Evolutionary conservation across 2,329 filamentous ascomycete species (phyloP), one percentile per base, ranked within the genome.

Genomic region (Arthrobotrys entomopaga): DNA sequence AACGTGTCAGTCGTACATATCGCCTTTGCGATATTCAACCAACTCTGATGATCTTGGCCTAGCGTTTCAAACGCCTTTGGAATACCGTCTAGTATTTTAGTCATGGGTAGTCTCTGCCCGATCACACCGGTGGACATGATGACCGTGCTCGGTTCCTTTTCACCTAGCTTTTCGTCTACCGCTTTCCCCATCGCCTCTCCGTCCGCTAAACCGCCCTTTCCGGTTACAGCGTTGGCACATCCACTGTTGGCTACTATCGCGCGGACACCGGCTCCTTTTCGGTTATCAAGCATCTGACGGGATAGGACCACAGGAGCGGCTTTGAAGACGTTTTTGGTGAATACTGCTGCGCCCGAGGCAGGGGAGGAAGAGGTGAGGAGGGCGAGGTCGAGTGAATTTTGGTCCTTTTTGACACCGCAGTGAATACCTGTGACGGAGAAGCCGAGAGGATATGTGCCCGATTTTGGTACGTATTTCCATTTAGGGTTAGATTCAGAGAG

Each of bases 91-190:
- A 94, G 83, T 80, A 99, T 99, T 82, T 96, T 97, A 77, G 91
- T 85, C 79, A 98, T 96, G 8, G 95, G 95, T 22, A 99, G 86
- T 76, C 91, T 89, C 82, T 98, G 94, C 7, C 95, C 95, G 80
- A 99, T 99, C 50, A 99, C 95, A 64, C 95, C 95, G 1, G 95
- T 99, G 81, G 93, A 97, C 95, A 99, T 98, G 75, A 98, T 94
- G 54, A 99, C 85, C n/a, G 92, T 95, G 77, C 85, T 86, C 42
- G 86, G 83, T 53, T 84, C 83, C 49, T 82, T 81, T 10, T 82
- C 82, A 77, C 84, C 83, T 50, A 80, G 80, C 57, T 82, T 81
- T 49, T 87, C 84, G 80, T 97, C 93, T 5, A 93, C 91, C 76
- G 88, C 88, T 75, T 84, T 83, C 15, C 90, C 91, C 95, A 99